phyloP scores from a whole-genome alignment of 148 eudicot species.

The Polygonum aviculare region DNA sequence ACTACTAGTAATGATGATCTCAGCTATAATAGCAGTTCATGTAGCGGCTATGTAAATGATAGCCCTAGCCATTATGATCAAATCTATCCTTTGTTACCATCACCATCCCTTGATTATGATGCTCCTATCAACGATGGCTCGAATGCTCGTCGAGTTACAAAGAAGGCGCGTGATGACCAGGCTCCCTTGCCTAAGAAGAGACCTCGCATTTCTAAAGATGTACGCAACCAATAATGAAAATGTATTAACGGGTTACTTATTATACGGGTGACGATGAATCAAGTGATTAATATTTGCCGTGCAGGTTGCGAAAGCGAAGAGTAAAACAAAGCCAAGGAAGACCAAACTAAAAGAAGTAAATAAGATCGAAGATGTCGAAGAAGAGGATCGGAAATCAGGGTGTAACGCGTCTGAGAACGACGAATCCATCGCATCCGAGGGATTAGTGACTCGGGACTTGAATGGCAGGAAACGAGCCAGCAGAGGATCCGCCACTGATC shows the following conservation, averaged over 20 bases:
- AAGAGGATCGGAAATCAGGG: slow-evolving; percentile 10
- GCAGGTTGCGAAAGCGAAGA: slow-evolving; percentile 18
- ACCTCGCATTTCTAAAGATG: slow-evolving; percentile 10
- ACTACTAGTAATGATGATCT: background rate
- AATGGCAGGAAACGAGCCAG: slow-evolving; percentile 39
- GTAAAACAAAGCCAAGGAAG: slow-evolving; percentile 8
- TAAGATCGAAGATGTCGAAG: background rate
- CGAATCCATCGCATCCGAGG: slow-evolving; percentile 20
- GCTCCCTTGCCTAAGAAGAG: slow-evolving; percentile 13
- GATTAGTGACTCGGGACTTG: too few relatives aligned
- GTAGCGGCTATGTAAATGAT: background rate
- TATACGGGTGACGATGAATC: too few relatives aligned
- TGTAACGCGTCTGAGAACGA: slow-evolving; percentile 16
- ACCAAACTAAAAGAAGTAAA: slow-evolving; percentile 4
- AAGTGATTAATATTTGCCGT: background rate
- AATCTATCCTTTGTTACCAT: too few relatives aligned
- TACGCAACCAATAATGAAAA: background rate
- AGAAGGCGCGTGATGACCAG: background rate
- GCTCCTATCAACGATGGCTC: background rate
- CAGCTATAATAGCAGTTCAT: background rate
- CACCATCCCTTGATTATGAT: background rate
- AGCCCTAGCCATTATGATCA: background rate
- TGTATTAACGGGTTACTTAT: too few relatives aligned
- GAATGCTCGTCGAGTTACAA: background rate
- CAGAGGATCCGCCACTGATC: slow-evolving; percentile 48